Conservation (phyloP, 805 yeast species). For the Cyberlindnera maritima region DNA sequence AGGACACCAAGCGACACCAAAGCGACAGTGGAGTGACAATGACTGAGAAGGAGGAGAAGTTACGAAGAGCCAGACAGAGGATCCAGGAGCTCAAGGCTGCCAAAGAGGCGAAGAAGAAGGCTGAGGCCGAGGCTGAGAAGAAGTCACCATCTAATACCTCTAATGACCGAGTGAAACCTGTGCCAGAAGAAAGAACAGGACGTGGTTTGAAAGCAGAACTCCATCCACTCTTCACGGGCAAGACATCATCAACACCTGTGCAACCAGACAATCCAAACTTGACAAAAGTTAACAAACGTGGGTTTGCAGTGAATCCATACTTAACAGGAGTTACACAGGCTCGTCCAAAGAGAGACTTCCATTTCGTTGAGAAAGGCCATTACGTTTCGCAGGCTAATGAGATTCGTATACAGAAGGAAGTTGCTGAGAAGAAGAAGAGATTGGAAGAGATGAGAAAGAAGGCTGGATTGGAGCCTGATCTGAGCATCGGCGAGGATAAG, state of each 20-base stretch:
- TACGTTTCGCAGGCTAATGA: constrained; percentile 44
- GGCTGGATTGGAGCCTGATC: constrained; percentile 51
- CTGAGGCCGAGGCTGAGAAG: too few relatives aligned
- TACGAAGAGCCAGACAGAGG: constrained; percentile 11
- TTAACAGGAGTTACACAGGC: constrained; percentile 16
- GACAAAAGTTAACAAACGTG: constrained; percentile 21
- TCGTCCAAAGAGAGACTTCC: constrained; percentile 38
- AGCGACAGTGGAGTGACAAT: not conserved
- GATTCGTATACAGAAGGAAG: constrained; percentile 40
- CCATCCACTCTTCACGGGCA: constrained; percentile 30
- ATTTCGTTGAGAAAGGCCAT: constrained; percentile 63
- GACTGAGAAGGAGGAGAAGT: constrained; percentile 4
- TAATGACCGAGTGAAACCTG: not conserved
- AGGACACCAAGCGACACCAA: not conserved
- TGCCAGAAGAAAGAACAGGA: not conserved
- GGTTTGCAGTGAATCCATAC: constrained; percentile 36
- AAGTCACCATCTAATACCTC: not conserved
- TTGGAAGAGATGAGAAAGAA: constrained; percentile 33
- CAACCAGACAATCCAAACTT: constrained; percentile 25
- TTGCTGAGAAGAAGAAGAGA: constrained; percentile 32
- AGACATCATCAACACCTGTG: constrained; percentile 3
- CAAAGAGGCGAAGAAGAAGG: not conserved
- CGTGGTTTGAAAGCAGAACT: constrained; percentile 28
- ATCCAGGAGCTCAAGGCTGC: constrained; percentile 7
- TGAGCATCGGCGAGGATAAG: constrained; percentile 51